Evolutionary conservation across 495 filamentous ascomycete genomes (phyloP).

Genomic region (Neurospora sp.): DNA sequence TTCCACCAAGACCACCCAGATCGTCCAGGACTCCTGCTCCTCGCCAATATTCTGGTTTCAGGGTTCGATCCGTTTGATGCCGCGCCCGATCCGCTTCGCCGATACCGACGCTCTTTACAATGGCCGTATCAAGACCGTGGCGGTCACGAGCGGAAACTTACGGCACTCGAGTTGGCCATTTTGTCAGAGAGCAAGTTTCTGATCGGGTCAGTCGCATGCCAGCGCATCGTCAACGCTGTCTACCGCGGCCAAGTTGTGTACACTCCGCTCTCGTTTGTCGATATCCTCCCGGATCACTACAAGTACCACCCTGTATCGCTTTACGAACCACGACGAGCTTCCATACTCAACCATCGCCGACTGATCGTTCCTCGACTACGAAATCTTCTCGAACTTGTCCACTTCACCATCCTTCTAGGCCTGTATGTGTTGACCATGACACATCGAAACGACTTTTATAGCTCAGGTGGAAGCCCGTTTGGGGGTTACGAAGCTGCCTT

Average conservation of each 20-base stretch:
- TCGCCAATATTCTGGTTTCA: constrained; percentile 52
- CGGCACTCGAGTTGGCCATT: constrained; percentile 54
- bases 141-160: constrained; percentile 46
- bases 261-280: constrained; percentile 50
- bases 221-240: constrained; percentile 51
- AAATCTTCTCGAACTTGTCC: constrained; percentile 47
- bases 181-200: constrained; percentile 53
- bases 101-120: constrained; percentile 24
- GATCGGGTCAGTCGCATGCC: constrained; percentile 46
- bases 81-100: constrained; percentile 39
- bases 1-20: constrained; percentile 51
- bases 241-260: constrained; percentile 49
- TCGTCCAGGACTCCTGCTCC: constrained; percentile 42
- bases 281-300: constrained; percentile 57
- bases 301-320: constrained; percentile 53
- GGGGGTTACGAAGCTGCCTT: constrained; percentile 42
- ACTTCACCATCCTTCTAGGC: constrained; percentile 47
- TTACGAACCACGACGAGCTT: constrained; percentile 48
- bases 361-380: constrained; percentile 51
- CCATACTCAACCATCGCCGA: constrained; percentile 55
- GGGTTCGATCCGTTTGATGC: constrained; percentile 55
- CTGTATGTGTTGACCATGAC: constrained; percentile 49
- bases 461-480: constrained; percentile 30
- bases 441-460: constrained; percentile 34
- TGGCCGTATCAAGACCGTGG: constrained; percentile 38